Conservation (phyloP, 2,329 filamentous ascomycete species). For the Pseudocercospora vitis region DNA sequence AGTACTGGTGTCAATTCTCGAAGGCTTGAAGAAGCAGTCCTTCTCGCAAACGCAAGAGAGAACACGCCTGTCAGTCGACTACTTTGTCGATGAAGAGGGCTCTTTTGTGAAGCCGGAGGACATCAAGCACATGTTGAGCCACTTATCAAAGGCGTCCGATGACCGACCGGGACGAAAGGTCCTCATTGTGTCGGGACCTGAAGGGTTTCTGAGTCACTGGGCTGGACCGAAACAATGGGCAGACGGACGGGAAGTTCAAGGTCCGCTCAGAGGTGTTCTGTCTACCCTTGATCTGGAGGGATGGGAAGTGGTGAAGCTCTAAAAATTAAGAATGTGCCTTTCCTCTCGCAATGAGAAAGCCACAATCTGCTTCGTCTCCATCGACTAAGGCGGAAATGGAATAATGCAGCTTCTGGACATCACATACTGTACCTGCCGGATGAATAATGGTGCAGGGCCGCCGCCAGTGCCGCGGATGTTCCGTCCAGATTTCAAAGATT, state of each 20-base stretch:
- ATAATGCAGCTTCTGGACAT: too few species aligned
- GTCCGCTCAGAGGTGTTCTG: conserved; percentile 68
- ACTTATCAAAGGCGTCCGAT: conserved; percentile 29
- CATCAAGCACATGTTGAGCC: conserved; percentile 34
- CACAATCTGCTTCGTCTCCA: too few species aligned
- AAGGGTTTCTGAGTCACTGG: conserved; percentile 80
- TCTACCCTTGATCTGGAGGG: conserved; percentile 58
- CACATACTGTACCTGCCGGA: background rate
- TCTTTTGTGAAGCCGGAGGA: conserved; percentile 57
- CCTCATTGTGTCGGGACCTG: conserved; percentile 84
- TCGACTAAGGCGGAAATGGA: too few species aligned
- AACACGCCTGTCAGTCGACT: conserved; percentile 61
- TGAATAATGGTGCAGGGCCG: conserved; percentile 5
- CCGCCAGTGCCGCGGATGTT: conserved; percentile 1
- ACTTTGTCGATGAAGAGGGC: conserved; percentile 80
- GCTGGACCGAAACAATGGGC: conserved; percentile 79
- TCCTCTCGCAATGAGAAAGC: too few species aligned
- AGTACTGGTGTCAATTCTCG: conserved; percentile 62
- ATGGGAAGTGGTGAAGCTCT: conserved; percentile 62
- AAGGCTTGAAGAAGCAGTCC: conserved; percentile 53
- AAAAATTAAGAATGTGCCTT: conserved; percentile 15
- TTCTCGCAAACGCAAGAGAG: conserved; percentile 5
- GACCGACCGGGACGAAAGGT: conserved; percentile 55
- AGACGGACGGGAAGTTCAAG: conserved; percentile 71
- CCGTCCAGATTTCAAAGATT: conserved; percentile 10